Conservation (phyloP, 177 flowering plant species). For the Vitis hybrid region DNA sequence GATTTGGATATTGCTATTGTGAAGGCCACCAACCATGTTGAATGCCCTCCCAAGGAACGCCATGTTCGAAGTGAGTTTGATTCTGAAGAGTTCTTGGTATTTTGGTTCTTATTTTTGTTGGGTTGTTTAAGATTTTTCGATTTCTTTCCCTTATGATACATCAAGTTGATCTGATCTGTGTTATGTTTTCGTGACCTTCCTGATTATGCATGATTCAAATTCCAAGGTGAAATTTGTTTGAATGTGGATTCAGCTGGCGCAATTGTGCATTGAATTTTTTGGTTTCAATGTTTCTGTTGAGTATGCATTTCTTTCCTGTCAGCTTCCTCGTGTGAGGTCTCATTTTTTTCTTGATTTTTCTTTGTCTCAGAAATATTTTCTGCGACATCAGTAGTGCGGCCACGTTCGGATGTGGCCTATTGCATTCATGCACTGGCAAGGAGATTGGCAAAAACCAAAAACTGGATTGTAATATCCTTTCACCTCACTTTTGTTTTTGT, state of each 20-base stretch:
- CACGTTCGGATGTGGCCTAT: constrained; percentile 95
- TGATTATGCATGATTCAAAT: too few relatives aligned
- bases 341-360: constrained; percentile 1
- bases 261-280: too few relatives aligned
- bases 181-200: background rate
- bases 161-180: background rate
- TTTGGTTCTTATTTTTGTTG: background rate
- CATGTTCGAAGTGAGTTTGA: constrained; percentile 80
- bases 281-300: too few relatives aligned
- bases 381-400: constrained; percentile 69
- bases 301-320: too few relatives aligned
- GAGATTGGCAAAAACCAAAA: constrained; percentile 78
- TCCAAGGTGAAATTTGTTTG: too few relatives aligned
- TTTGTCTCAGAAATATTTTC: constrained; percentile 59
- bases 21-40: constrained; percentile 94
- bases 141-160: background rate
- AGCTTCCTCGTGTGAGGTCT: too few relatives aligned
- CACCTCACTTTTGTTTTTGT: background rate
- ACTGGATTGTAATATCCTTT: constrained; percentile 68
- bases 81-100: background rate
- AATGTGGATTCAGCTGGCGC: too few relatives aligned
- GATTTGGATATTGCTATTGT: constrained; percentile 96
- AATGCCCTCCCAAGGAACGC: constrained; percentile 90
- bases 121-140: background rate
- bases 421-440: constrained; percentile 88